Conservation (phyloP, 768 basidiomycete species). For the Cystobasidium onofrii region DNA sequence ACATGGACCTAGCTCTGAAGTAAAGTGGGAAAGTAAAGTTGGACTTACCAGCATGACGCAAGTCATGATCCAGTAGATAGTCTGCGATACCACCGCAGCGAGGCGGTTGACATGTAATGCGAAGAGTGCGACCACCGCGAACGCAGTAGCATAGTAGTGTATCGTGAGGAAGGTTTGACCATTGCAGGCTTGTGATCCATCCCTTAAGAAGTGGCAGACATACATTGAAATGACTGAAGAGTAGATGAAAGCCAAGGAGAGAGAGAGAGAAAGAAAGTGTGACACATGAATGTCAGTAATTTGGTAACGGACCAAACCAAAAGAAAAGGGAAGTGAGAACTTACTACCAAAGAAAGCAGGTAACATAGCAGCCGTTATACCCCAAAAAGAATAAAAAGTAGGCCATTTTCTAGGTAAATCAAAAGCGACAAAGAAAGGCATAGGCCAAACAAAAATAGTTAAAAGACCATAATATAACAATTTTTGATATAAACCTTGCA, state of each 20-base stretch:
- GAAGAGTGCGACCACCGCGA: constrained; percentile 21
- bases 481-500: neutral
- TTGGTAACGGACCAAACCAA: too few species aligned
- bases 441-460: constrained; percentile 3
- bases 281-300: too few species aligned
- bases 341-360: neutral
- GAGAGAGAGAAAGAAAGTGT: neutral
- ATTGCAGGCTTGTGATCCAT: constrained; percentile 2
- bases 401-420: constrained; percentile 12
- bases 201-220: constrained; percentile 20
- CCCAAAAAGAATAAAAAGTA: neutral
- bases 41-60: constrained; percentile 5
- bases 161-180: constrained; percentile 19
- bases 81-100: neutral
- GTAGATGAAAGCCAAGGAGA: too few species aligned
- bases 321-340: too few species aligned
- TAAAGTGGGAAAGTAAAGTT: too few species aligned
- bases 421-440: constrained; percentile 23
- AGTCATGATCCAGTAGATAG: neutral
- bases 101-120: constrained; percentile 17
- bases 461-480: constrained; percentile 20
- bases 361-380: neutral
- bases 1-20: too few species aligned
- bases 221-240: constrained; percentile 10
- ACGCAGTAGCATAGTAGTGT: neutral